These are phyloP conservation scores for Pilobolus umbonatus DNA, from an alignment of 192 early-diverging fungal species.

Conservation along the genomic window DNA sequence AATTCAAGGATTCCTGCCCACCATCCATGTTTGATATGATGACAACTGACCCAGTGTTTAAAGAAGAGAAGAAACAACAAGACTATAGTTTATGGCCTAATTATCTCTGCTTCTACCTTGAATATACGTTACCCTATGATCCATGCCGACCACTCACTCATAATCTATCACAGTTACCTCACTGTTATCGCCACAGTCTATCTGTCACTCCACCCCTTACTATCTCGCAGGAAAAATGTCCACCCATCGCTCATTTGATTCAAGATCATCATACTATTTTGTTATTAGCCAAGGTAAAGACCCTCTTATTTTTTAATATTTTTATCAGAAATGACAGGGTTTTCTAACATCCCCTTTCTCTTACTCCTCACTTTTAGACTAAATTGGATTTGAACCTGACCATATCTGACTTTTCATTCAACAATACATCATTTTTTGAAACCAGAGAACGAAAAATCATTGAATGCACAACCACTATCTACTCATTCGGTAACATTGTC, in stretches of 20 bases:
- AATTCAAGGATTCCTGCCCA: constrained; percentile 21
- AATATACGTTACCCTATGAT: constrained; percentile 27
- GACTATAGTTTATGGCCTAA: constrained; percentile 24
- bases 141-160: constrained; percentile 21
- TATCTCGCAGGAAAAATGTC: constrained; percentile 26
- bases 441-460: constrained; percentile 33
- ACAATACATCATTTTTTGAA: constrained; percentile 36
- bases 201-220: constrained; percentile 1
- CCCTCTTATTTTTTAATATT: too few species aligned
- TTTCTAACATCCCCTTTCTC: too few species aligned
- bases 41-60: too few species aligned
- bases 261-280: constrained; percentile 4
- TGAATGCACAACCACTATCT: constrained; percentile 40
- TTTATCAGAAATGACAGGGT: too few species aligned
- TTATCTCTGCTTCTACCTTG: constrained; percentile 28
- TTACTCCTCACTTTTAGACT: constrained; percentile 13
- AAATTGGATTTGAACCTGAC: constrained; percentile 36
- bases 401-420: constrained; percentile 33
- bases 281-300: constrained; percentile 23
- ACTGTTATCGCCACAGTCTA: constrained; percentile 23
- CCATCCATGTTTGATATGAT: constrained; percentile 11
- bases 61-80: not conserved
- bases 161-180: constrained; percentile 27
- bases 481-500: constrained; percentile 43
- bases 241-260: constrained; percentile 9